Percentiles rank a stretch among this genome's conserved stretches.
These are phyloP conservation scores for Clavispora santaluciae DNA, from an alignment of 805 yeast species.

Conservation along the genomic window DNA sequence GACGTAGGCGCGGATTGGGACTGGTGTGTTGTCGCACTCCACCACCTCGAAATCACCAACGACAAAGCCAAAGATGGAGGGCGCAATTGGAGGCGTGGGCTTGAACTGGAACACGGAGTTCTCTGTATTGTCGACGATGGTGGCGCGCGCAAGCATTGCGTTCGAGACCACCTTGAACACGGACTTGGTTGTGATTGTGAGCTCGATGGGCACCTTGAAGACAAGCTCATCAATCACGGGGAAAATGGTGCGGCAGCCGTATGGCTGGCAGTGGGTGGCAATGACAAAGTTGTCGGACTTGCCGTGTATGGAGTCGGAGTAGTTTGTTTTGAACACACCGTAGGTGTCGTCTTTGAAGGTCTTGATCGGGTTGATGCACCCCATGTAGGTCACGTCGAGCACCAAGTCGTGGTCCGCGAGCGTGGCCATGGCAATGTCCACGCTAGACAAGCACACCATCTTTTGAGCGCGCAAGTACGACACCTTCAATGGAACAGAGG, in stretches of 20 bases:
- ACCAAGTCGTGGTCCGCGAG: conserved; percentile 8
- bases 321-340: conserved; percentile 68
- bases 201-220: conserved; percentile 47
- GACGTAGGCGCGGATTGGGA: conserved; percentile 52
- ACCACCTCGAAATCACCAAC: conserved; percentile 62
- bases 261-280: conserved; percentile 73
- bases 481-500: conserved; percentile 20
- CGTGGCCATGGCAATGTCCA: conserved; percentile 8
- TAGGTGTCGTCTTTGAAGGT: conserved; percentile 53
- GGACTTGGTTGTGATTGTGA: conserved; percentile 43
- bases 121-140: conserved; percentile 17
- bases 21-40: conserved; percentile 2
- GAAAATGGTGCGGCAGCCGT: conserved; percentile 54
- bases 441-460: conserved; percentile 24
- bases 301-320: conserved; percentile 47
- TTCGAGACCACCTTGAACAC: conserved; percentile 51
- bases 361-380: conserved; percentile 45
- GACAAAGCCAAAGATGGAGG: conserved; percentile 64
- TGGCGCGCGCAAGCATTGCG: conserved; percentile 25
- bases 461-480: conserved; percentile 39
- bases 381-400: conserved; percentile 40
- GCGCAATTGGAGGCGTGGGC: conserved; percentile 53
- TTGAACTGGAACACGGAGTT: conserved; percentile 39
- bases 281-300: conserved; percentile 47
- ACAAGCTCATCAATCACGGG: conserved; percentile 68